Evolutionary conservation across 345 rosid species (phyloP).

Genomic region (Moricandia arvensis): DNA sequence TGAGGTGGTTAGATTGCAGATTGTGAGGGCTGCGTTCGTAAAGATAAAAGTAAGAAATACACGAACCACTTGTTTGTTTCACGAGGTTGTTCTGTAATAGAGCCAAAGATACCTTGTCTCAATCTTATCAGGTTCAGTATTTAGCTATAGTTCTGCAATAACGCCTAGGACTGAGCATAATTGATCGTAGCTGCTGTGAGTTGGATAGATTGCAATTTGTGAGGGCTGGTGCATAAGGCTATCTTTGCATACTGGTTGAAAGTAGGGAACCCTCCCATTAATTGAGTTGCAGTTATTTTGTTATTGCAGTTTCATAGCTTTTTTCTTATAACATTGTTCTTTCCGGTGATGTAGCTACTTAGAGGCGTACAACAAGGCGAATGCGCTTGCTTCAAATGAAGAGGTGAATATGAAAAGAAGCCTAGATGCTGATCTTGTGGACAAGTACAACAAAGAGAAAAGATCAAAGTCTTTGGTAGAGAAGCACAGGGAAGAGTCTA

Average conservation of each 20-base stretch:
- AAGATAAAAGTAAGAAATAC: neutral
- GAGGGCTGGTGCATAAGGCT: neutral
- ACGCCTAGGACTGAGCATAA: neutral
- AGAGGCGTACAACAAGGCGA: constrained; percentile 81
- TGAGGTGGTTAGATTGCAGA: neutral
- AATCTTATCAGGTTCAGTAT: neutral
- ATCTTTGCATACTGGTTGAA: neutral
- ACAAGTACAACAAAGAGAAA: constrained; percentile 80
- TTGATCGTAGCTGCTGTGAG: neutral
- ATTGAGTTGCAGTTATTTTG: neutral
- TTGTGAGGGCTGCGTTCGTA: neutral
- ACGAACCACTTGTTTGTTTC: neutral
- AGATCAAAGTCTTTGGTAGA: constrained; percentile 79
- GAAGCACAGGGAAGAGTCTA: constrained; percentile 64
- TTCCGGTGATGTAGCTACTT: constrained; percentile 51
- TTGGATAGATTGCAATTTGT: too few species aligned
- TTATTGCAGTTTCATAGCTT: neutral
- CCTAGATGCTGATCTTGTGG: constrained; percentile 80
- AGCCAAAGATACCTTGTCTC: neutral
- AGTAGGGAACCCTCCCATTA: neutral
- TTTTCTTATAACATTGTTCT: constrained; percentile 10
- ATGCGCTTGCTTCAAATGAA: constrained; percentile 77
- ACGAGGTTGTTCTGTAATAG: neutral
- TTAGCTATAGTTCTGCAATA: neutral
- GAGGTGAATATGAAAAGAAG: constrained; percentile 46